Base-by-base conservation (phyloP, 2,329 filamentous ascomycete species). In the Xylaria polymorpha region DNA sequence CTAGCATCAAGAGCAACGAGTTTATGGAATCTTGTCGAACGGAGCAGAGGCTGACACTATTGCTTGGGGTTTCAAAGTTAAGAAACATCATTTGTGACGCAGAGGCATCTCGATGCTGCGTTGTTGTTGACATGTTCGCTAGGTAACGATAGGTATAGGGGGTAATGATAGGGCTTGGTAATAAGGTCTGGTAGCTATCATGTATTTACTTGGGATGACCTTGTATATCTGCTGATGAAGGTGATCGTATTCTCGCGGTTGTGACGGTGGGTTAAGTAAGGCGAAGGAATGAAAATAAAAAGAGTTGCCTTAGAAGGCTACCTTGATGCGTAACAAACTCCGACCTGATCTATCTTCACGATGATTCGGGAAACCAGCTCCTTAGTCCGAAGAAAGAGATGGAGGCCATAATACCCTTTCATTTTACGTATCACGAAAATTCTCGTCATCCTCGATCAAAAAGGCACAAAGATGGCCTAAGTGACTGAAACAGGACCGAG, bases 1-100 rank as follows among this genome's bases (percentile, higher is more conserved):
- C 53, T 12, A 64, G 1, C 53, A 64, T 64, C 18, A 6, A 12
- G 41, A 64, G 22, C 53, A 48, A 1, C 32, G 43, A 20, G 10
- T 58, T 22, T 18, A 58, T 12, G 18, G 29, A 29, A 18, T n/a
- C 14, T 39, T 35, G 10, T 10, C 10, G 25, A 8, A 56, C 2
- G 3, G 8, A 10, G 20, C 41, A 57, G 9, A 22, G 32, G 32
- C n/a, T 32, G 15, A 10, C 43, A 25, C 37, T 15, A 15, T 15
- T 53, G 35, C 32, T 6, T 56, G 32, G 51, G n/a, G 7, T 20
- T 9, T 20, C 9, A 15, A 20, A 56, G 32, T 56, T 56, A 15
- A 39, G 53, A 4, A 39, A 39, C 10, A 56, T 37, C 9, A 15
- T n/a, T 9, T 56, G 53, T 39, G 53, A 37, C 53, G 35, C 53